These are phyloP conservation scores for Aureobasidium sp. DNA, from an alignment of 2,329 filamentous ascomycete species.

Conservation along the genomic window DNA sequence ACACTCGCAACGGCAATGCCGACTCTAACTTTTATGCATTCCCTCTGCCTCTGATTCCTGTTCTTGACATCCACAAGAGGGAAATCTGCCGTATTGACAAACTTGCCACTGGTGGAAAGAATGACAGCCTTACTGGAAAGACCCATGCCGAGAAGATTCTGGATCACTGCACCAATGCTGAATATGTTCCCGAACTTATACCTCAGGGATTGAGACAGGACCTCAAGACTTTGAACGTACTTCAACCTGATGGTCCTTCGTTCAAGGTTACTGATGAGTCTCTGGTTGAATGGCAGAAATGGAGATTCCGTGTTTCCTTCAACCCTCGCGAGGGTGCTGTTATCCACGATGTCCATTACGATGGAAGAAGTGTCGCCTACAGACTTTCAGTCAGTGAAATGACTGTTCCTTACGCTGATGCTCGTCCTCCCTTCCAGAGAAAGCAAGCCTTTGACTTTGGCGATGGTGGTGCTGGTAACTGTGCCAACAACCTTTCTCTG, in stretches of 20 bases:
- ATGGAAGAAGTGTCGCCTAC: slow-evolving; percentile 58
- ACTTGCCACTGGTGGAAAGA: slow-evolving; percentile 26
- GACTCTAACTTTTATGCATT: slow-evolving; percentile 29
- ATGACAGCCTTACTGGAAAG: slow-evolving; percentile 29
- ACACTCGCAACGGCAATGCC: slow-evolving; percentile 37
- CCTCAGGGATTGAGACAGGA: slow-evolving; percentile 33
- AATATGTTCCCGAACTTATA: slow-evolving; percentile 41
- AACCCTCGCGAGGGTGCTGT: slow-evolving; percentile 64
- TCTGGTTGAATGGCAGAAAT: slow-evolving; percentile 42
- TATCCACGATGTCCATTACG: slow-evolving; percentile 62
- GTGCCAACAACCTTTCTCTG: slow-evolving; percentile 58
- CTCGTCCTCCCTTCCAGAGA: slow-evolving; percentile 55
- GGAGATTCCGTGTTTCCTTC: slow-evolving; percentile 59
- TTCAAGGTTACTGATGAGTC: slow-evolving; percentile 49
- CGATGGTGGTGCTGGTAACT: slow-evolving; percentile 58
- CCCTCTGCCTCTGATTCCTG: slow-evolving; percentile 26
- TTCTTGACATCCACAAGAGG: slow-evolving; percentile 30
- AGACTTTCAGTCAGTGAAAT: slow-evolving; percentile 62
- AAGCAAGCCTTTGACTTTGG: slow-evolving; percentile 67
- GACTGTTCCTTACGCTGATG: slow-evolving; percentile 36
- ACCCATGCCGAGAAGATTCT: slow-evolving; percentile 32
- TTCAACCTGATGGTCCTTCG: slow-evolving; percentile 62
- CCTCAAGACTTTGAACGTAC: slow-evolving; percentile 62
- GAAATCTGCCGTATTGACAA: slow-evolving; percentile 28
- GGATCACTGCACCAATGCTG: slow-evolving; percentile 45